Percentiles rank a stretch among this genome's conserved stretches.
Evolutionary conservation across 495 filamentous ascomycete species (phyloP).

Genomic region (Penicillium odoratum): DNA sequence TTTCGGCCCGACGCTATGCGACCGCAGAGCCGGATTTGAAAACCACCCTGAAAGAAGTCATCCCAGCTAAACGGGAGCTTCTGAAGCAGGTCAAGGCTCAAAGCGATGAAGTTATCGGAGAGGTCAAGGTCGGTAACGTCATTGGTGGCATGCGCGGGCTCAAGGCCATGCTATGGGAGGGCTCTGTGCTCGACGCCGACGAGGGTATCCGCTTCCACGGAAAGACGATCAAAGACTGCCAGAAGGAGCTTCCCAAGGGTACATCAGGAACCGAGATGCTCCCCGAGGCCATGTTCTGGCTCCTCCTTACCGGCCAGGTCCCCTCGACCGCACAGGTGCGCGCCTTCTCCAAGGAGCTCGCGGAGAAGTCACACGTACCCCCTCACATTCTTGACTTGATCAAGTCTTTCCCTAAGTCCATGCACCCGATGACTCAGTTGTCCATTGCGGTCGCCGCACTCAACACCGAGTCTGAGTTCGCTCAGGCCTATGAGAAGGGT

Average conservation of each 20-base stretch:
- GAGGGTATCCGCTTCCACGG: slow-evolving; percentile 99
- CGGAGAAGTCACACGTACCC: slow-evolving; percentile 83
- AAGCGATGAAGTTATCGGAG: slow-evolving; percentile 78
- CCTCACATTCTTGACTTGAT: slow-evolving; percentile 83
- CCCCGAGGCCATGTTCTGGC: slow-evolving; percentile 99
- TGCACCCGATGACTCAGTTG: slow-evolving; percentile 98
- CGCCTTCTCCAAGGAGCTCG: slow-evolving; percentile 77
- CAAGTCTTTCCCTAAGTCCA: slow-evolving; percentile 79
- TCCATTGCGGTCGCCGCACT: slow-evolving; percentile 90
- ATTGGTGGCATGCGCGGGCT: slow-evolving; percentile 97
- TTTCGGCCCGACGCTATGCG: slow-evolving; percentile 44
- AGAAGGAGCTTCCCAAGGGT: slow-evolving; percentile 89
- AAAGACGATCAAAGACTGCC: slow-evolving; percentile 96
- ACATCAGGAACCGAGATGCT: slow-evolving; percentile 97
- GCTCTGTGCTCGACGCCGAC: slow-evolving; percentile 92
- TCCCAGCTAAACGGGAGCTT: slow-evolving; percentile 90
- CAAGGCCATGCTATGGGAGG: slow-evolving; percentile 98
- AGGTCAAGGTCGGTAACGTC: slow-evolving; percentile 90
- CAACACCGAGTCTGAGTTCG: slow-evolving; percentile 89
- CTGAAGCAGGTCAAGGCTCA: slow-evolving; percentile 88
- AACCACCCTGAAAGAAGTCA: slow-evolving; percentile 72
- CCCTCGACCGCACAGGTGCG: slow-evolving; percentile 81
- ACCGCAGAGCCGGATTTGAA: slow-evolving; percentile 86
- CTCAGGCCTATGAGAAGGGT: slow-evolving; percentile 86
- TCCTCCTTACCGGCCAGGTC: slow-evolving; percentile 90